Evolutionary conservation across 2,329 filamentous ascomycete species (phyloP), one percentile per base, ranked within the genome.

Genomic region (Curvularia sp.): DNA sequence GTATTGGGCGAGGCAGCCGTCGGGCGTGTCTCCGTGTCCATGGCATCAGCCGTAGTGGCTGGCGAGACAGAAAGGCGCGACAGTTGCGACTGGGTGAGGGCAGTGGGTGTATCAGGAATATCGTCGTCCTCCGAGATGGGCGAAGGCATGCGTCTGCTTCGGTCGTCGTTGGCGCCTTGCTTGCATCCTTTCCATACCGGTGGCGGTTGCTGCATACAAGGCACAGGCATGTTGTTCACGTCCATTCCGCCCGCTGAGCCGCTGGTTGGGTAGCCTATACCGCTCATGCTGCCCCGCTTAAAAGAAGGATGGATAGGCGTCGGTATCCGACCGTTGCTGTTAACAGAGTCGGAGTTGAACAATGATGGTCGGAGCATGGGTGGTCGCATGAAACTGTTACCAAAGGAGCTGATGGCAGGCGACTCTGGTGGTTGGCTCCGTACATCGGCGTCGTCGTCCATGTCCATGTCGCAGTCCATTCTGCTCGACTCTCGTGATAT

Each of bases 281-380:
- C 71, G 54, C 57, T 67, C 68, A 70, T 70, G 48, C 58, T 60
- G 10, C 68, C 63, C 49, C 67, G 63, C 54, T 70, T 70, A 54
- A 79, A 79, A 1, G 66, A 74, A 48, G 75, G 67, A 53, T 77
- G 73, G 53, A 79, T 79, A 42, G 77, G 77, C 22, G 77, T 79
- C 2, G 77, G 76, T 54, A 79, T 71, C n/a, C 77, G 60, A 58
- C 72, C 42, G 61, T 68, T 65, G 58, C 58, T 62, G 63, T 65
- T 50, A 49, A 56, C 20, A 43, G 49, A 8, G 43, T 69, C 66
- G 31, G 67, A 59, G 44, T 60, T 52, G 58, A 75, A 70, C 13
- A 72, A 58, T 13, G 71, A 68, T 7, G 70, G 62, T 38, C 76
- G 74, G 24, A 76, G 67, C 58, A 70, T 76, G 24, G 75, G 68